Percentiles rank a stretch among this genome's conserved stretches.
Evolutionary conservation across 2,329 filamentous ascomycete species (phyloP).

Genomic region (Arthrobotrys musiformis): DNA sequence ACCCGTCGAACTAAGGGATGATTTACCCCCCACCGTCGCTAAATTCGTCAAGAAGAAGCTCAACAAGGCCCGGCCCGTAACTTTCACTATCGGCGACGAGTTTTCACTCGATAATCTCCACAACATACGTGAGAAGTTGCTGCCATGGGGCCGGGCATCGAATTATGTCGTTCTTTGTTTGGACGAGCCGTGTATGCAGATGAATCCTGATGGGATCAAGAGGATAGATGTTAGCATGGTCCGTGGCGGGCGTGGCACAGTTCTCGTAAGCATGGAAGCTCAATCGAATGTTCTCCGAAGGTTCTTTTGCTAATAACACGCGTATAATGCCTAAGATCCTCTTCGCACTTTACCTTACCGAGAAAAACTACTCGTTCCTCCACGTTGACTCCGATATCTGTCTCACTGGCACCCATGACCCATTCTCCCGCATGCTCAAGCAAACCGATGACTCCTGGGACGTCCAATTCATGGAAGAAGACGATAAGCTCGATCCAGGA

Average conservation of each 20-base stretch:
- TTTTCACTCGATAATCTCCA: slow-evolving; percentile 43
- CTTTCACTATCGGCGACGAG: slow-evolving; percentile 42
- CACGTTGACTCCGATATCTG: slow-evolving; percentile 51
- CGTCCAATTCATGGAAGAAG: slow-evolving; percentile 52
- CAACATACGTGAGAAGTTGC: slow-evolving; percentile 45
- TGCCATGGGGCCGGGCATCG: slow-evolving; percentile 44
- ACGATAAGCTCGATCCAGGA: slow-evolving; percentile 46
- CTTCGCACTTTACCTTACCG: slow-evolving; percentile 39
- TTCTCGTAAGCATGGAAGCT: slow-evolving; percentile 24
- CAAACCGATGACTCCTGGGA: slow-evolving; percentile 40
- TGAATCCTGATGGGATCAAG: slow-evolving; percentile 34
- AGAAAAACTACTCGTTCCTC: slow-evolving; percentile 33
- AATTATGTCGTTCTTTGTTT: slow-evolving; percentile 48
- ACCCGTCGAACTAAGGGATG: slow-evolving; percentile 23
- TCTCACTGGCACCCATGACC: slow-evolving; percentile 47
- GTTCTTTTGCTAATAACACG: neutral
- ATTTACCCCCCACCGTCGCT: slow-evolving; percentile 32
- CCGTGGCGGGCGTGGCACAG: slow-evolving; percentile 26
- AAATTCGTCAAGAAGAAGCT: slow-evolving; percentile 42
- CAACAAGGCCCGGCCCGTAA: slow-evolving; percentile 42
- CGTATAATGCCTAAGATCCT: slow-evolving; percentile 45
- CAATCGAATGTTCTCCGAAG: neutral
- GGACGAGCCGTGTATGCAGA: slow-evolving; percentile 44
- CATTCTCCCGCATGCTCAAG: slow-evolving; percentile 30
- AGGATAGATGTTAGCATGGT: slow-evolving; percentile 52